Conservation (phyloP, 768 basidiomycete genomes). For the Exidia glandulosa region DNA sequence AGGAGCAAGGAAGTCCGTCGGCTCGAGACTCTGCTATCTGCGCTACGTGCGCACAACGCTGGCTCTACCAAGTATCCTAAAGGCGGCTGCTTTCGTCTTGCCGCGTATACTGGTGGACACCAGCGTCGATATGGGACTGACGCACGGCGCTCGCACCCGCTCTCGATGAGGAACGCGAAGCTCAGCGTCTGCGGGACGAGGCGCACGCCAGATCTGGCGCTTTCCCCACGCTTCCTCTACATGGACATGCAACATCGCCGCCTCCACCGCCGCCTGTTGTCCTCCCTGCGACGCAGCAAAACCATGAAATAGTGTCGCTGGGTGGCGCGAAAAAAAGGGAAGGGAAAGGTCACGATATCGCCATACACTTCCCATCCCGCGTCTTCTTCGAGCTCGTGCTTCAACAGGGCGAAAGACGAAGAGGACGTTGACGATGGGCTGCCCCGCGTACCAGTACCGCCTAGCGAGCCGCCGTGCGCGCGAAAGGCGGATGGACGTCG, state of each 20-base stretch:
- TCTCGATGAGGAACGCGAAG: slow-evolving; percentile 49
- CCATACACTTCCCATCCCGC: slow-evolving; percentile 33
- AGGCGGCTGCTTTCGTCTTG: slow-evolving; percentile 63
- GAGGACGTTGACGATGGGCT: slow-evolving; percentile 20
- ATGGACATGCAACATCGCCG: not conserved
- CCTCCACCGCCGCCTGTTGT: slow-evolving; percentile 5
- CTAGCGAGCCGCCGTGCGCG: slow-evolving; percentile 26
- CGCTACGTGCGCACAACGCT: slow-evolving; percentile 21
- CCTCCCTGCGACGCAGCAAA: slow-evolving; percentile 19
- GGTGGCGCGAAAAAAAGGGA: slow-evolving; percentile 32
- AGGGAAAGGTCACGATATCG: slow-evolving; percentile 39
- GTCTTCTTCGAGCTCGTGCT: slow-evolving; percentile 23
- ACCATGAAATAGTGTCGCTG: slow-evolving; percentile 51
- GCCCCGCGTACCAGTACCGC: slow-evolving; percentile 28
- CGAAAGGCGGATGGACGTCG: slow-evolving; percentile 23
- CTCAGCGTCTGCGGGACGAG: slow-evolving; percentile 35
- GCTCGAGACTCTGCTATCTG: slow-evolving; percentile 38
- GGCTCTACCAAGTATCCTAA: slow-evolving; percentile 38
- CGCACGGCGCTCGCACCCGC: slow-evolving; percentile 42
- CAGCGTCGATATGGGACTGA: not conserved
- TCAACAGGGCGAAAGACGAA: slow-evolving; percentile 14
- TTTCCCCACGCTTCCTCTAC: slow-evolving; percentile 42
- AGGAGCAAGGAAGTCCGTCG: slow-evolving; percentile 40
- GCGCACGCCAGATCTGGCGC: slow-evolving; percentile 43
- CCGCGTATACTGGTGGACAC: slow-evolving; percentile 20